Conservation (phyloP, 257 asterid species). For the Fraxinus pennsylvanica region DNA sequence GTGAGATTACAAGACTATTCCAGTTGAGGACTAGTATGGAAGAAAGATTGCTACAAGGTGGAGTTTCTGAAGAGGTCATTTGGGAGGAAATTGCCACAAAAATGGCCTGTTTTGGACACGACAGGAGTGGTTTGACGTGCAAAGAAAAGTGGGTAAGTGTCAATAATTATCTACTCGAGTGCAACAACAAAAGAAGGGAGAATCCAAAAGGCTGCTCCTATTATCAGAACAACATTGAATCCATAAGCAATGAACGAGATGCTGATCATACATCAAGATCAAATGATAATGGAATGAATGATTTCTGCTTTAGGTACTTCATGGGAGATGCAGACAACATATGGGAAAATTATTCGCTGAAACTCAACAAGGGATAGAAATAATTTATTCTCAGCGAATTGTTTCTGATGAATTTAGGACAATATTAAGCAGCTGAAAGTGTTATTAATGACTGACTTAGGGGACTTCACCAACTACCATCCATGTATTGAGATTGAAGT, state of each 20-base stretch:
- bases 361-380: slow-evolving; percentile 31
- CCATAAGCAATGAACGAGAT: slow-evolving; percentile 35
- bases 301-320: slow-evolving; percentile 64
- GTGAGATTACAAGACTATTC: slow-evolving; percentile 54
- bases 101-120: slow-evolving; percentile 68
- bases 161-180: slow-evolving; percentile 51
- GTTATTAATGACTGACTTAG: slow-evolving; percentile 3
- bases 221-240: slow-evolving; percentile 28
- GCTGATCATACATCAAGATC: slow-evolving; percentile 31
- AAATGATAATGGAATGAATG: slow-evolving; percentile 41
- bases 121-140: slow-evolving; percentile 57
- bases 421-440: background rate
- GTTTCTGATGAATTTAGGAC: background rate
- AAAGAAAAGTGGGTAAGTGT: slow-evolving; percentile 69
- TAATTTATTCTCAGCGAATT: background rate
- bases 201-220: slow-evolving; percentile 39
- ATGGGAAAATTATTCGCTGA: slow-evolving; percentile 62
- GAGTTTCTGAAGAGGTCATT: slow-evolving; percentile 39
- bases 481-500: background rate
- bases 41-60: slow-evolving; percentile 39
- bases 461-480: too few relatives aligned
- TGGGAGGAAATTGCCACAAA: slow-evolving; percentile 76
- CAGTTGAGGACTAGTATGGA: slow-evolving; percentile 63
- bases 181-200: slow-evolving; percentile 65
- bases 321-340: slow-evolving; percentile 61